Conservation (phyloP, 1,284 basidiomycete genomes). For the Papiliotrema flavescens region DNA sequence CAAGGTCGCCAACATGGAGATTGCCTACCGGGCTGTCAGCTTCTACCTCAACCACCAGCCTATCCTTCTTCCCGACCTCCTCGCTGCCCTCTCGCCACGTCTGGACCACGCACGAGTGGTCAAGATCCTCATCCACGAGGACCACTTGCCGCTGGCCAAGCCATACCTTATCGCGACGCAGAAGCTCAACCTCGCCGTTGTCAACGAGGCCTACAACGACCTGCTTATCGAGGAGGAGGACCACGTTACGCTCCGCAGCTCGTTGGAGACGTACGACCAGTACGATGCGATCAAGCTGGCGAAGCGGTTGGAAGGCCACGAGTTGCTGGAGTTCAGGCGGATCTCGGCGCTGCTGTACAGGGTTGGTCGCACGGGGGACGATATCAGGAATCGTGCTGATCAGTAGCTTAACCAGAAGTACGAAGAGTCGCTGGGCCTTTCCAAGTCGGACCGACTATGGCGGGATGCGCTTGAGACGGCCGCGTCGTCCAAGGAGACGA, state of each 20-base stretch:
- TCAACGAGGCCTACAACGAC: slow-evolving; percentile 97
- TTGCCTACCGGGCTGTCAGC: slow-evolving; percentile 58
- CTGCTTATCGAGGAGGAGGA: slow-evolving; percentile 98
- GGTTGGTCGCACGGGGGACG: slow-evolving; percentile 49
- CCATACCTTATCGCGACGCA: slow-evolving; percentile 96
- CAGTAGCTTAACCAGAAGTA: slow-evolving; percentile 83
- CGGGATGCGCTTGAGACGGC: slow-evolving; percentile 94
- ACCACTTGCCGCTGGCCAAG: slow-evolving; percentile 90
- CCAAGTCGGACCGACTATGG: slow-evolving; percentile 94
- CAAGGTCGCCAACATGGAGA: slow-evolving; percentile 96
- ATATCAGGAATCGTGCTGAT: background rate
- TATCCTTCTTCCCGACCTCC: slow-evolving; percentile 83
- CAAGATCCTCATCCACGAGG: slow-evolving; percentile 77
- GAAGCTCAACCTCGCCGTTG: slow-evolving; percentile 92
- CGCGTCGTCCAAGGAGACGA: slow-evolving; percentile 69
- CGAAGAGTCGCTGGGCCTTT: slow-evolving; percentile 91
- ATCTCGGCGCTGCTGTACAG: slow-evolving; percentile 95
- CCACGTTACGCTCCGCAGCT: slow-evolving; percentile 91
- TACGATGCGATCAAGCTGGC: slow-evolving; percentile 92
- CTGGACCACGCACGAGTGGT: slow-evolving; percentile 95
- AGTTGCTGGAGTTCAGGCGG: slow-evolving; percentile 90
- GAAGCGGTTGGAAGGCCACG: slow-evolving; percentile 80
- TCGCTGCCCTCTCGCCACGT: slow-evolving; percentile 86
- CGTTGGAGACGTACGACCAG: slow-evolving; percentile 96
- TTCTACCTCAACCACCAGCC: slow-evolving; percentile 60